Evolutionary conservation across 2,329 filamentous ascomycete genomes (phyloP).

Genomic region (Lecanicillium sp.): DNA sequence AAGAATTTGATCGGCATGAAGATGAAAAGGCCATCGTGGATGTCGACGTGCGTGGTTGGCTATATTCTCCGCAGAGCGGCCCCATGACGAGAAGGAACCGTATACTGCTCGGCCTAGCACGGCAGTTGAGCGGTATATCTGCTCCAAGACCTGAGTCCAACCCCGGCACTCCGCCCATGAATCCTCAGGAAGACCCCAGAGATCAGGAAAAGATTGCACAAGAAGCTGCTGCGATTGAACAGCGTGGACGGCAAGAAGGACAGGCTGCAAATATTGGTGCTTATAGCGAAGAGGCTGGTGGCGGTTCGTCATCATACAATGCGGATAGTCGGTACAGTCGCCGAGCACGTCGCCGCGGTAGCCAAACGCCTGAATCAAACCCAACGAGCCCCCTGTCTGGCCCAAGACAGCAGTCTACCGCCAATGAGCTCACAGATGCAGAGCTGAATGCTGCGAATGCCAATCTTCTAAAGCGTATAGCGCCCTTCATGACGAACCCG

Average conservation of each 20-base stretch:
- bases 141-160: constrained; percentile 43
- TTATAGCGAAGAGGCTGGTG: constrained; percentile 58
- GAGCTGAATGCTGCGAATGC: constrained; percentile 75
- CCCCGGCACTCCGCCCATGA: constrained; percentile 13
- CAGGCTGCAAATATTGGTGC: constrained; percentile 60
- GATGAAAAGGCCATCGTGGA: constrained; percentile 82
- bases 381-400: constrained; percentile 35
- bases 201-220: constrained; percentile 60
- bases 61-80: constrained; percentile 78
- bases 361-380: constrained; percentile 28
- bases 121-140: constrained; percentile 80
- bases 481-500: constrained; percentile 83
- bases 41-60: constrained; percentile 91
- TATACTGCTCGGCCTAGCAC: constrained; percentile 75
- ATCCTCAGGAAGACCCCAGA: constrained; percentile 34
- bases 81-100: constrained; percentile 83
- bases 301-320: constrained; percentile 21
- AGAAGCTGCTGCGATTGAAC: constrained; percentile 71
- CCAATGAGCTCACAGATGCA: constrained; percentile 58
- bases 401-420: constrained; percentile 23
- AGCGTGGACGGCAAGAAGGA: constrained; percentile 61
- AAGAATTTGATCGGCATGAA: constrained; percentile 72
- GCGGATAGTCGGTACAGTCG: constrained; percentile 21
- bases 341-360: constrained; percentile 20
- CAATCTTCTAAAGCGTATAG: constrained; percentile 78